Evolutionary conservation across 306 rosid genomes (phyloP).

Genomic region (Cicer judaicum): DNA sequence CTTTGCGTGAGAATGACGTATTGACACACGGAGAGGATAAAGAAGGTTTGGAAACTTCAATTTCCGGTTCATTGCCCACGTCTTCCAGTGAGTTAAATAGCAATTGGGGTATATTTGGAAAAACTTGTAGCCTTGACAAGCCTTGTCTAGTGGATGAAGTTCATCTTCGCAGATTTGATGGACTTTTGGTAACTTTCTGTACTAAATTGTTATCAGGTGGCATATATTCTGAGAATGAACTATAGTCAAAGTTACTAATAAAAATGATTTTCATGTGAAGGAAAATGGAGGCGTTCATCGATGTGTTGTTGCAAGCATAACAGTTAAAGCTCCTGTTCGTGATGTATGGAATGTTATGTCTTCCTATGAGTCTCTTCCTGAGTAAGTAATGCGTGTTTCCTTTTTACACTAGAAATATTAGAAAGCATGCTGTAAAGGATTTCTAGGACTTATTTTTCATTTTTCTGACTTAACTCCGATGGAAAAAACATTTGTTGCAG

Average conservation of each 20-base stretch:
- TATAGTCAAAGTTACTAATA: constrained; percentile 33
- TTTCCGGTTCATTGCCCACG: constrained; percentile 51
- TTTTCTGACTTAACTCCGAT: constrained; percentile 34
- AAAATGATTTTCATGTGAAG: constrained; percentile 62
- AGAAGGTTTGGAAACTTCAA: constrained; percentile 55
- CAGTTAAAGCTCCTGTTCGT: constrained; percentile 91
- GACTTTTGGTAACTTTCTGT: constrained; percentile 73
- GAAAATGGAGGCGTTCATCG: constrained; percentile 99
- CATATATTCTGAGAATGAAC: constrained; percentile 29
- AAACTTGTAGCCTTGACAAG: constrained; percentile 79
- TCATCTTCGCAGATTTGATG: constrained; percentile 98
- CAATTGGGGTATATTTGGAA: constrained; percentile 79
- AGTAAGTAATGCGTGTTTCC: constrained; percentile 60
- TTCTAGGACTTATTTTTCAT: constrained; percentile 26
- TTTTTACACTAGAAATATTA: constrained; percentile 25
- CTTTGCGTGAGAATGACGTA: constrained; percentile 54
- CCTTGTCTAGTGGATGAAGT: constrained; percentile 94
- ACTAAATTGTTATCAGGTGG: constrained; percentile 41
- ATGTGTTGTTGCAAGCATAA: constrained; percentile 91
- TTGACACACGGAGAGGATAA: constrained; percentile 52
- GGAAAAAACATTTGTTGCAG: constrained; percentile 57
- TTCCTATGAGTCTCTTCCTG: constrained; percentile 92
- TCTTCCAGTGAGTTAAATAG: constrained; percentile 58
- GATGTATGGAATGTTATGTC: constrained; percentile 91
- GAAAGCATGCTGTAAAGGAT: neutral